Base-by-base conservation (phyloP, 306 rosid species). In the Fagus crenata region DNA sequence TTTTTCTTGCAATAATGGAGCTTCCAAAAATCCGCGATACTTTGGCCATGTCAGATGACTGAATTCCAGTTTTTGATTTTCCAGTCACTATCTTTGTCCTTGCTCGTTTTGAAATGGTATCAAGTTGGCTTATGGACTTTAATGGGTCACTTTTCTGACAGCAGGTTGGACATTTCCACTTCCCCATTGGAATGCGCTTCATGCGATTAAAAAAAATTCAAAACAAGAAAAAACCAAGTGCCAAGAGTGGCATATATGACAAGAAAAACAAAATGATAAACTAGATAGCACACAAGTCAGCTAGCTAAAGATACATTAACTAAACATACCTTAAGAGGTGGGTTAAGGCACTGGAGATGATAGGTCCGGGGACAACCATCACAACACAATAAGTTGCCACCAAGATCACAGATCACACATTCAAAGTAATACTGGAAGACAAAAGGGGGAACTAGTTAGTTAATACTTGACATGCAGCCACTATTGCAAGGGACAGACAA, bases 311-410 rank as follows among this genome's bases (percentile, higher is more conserved):
- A 54, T 60, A 60, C 85, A 70, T 36, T 49, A 75, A 85, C 41
- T 67, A 43, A 53, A 69, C 87, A 81, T 85, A 96, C 99, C 99
- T 96, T 96, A 77, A 96, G 98, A 83, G 99, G 99, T 31, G 99
- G 99, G 80, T 84, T 77, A 51, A 96, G 99, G 77, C 99, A 96
- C 85, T 96, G 93, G 68, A 91, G 86, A 83, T 96, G 99, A 84
- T 96, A 96, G 12, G 99, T 96, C 80, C 87, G 89, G 72, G 99
- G 99, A 85, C 99, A 96, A 83, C 91, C 86, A 86, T 96, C 99
- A 77, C 99, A 96, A 85, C 99, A 96, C 83, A 96, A 80, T 84
- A 96, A 89, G 96, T 92, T 90, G 67, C 99, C 99, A 65, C 99
- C 97, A 84, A 84, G 89, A 89, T 96, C 99, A 84, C 99, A 96